Evolutionary conservation across 140 eudicot genomes (phyloP).

Genomic region (Cichorium intybus): DNA sequence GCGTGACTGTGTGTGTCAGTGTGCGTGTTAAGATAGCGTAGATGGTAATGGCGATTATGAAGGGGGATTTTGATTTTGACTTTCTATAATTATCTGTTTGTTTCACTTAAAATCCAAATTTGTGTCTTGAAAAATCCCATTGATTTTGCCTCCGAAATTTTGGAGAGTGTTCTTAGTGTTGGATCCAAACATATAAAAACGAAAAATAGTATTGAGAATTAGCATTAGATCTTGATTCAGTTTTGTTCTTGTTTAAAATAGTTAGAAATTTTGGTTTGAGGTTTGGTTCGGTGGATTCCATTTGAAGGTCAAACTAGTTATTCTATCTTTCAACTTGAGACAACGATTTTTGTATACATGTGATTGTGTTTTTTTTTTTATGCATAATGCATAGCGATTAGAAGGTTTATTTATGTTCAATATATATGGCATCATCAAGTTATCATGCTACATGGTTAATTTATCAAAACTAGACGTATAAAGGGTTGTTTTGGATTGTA

Average conservation of each 20-base stretch:
- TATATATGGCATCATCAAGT: too few relatives aligned
- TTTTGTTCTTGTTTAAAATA: neutral
- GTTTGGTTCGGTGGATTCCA: neutral
- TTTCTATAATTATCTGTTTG: neutral
- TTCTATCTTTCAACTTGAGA: neutral
- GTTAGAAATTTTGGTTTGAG: neutral
- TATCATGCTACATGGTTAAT: too few relatives aligned
- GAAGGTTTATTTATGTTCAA: too few relatives aligned
- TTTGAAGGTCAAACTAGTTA: neutral
- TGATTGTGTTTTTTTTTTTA: too few relatives aligned
- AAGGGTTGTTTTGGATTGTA: too few relatives aligned
- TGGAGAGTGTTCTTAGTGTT: neutral
- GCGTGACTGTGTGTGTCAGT: slow-evolving; percentile 1
- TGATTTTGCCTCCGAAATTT: neutral
- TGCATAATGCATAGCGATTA: too few relatives aligned
- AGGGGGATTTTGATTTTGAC: neutral
- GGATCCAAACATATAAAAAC: neutral
- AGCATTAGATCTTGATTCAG: neutral
- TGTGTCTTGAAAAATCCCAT: neutral
- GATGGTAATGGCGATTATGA: slow-evolving; percentile 7
- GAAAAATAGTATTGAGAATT: neutral
- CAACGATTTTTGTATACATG: neutral
- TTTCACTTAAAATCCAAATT: neutral
- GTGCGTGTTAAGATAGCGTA: neutral
- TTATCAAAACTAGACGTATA: too few relatives aligned